These are phyloP conservation scores for Macrolepiota dolichaula DNA, from an alignment of 768 basidiomycete species.

Conservation along the genomic window DNA sequence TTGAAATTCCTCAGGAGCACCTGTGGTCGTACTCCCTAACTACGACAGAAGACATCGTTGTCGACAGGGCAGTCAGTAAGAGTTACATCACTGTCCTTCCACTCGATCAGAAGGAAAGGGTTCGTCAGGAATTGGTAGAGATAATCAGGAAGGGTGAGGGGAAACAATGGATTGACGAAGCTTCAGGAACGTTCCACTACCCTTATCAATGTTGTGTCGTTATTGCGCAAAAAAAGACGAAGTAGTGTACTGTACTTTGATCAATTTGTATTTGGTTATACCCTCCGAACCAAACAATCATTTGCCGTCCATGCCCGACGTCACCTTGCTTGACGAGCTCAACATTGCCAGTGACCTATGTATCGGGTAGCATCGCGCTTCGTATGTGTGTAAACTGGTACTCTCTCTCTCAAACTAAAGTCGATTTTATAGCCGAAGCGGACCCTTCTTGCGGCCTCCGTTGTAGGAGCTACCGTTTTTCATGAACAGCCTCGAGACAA, in stretches of 20 bases:
- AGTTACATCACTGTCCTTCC: constrained; percentile 75
- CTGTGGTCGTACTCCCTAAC: constrained; percentile 50
- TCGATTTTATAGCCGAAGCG: constrained; percentile 27
- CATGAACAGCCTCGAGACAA: constrained; percentile 29
- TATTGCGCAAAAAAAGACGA: constrained; percentile 32
- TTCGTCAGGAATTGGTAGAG: constrained; percentile 46
- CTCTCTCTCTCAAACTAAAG: neutral
- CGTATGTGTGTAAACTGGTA: constrained; percentile 15
- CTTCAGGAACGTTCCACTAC: constrained; percentile 72
- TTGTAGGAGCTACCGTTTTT: constrained; percentile 27
- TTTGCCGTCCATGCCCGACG: constrained; percentile 19
- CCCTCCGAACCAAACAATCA: constrained; percentile 20
- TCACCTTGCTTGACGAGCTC: constrained; percentile 6
- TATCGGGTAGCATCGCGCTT: constrained; percentile 30
- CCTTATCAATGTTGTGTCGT: constrained; percentile 72
- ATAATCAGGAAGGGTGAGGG: constrained; percentile 61
- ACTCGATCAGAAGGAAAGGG: constrained; percentile 49
- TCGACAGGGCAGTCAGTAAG: constrained; percentile 76
- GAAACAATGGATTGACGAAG: constrained; percentile 75
- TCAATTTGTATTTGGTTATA: neutral
- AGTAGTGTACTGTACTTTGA: neutral
- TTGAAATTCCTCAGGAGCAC: constrained; percentile 57
- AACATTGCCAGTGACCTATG: constrained; percentile 19
- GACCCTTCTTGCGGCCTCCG: constrained; percentile 30
- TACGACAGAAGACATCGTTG: constrained; percentile 51